Conservation (phyloP, 2,329 filamentous ascomycete species). For the Fusarium caatingaense region DNA sequence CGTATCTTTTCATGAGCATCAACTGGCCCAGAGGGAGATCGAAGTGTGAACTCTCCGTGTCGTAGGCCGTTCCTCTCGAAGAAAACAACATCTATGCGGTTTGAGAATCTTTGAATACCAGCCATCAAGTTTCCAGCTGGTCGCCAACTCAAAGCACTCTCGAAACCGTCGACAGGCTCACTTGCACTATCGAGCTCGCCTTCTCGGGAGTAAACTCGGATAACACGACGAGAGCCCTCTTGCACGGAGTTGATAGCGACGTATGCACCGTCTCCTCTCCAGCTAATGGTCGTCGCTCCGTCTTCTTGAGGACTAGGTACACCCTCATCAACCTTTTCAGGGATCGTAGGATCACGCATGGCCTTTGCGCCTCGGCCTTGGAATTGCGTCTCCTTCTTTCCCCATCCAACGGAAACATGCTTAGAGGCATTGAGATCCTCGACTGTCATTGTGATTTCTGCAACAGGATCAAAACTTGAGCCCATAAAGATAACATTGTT, state of each 20-base stretch:
- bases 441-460: slow-evolving; percentile 75
- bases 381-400: slow-evolving; percentile 98
- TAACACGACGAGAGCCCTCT: slow-evolving; percentile 75
- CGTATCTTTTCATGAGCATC: slow-evolving; percentile 68
- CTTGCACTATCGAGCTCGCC: slow-evolving; percentile 92
- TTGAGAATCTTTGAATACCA: slow-evolving; percentile 78
- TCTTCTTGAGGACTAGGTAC: slow-evolving; percentile 80
- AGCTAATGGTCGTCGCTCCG: slow-evolving; percentile 78
- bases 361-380: slow-evolving; percentile 89
- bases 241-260: slow-evolving; percentile 88
- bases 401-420: slow-evolving; percentile 97
- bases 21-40: slow-evolving; percentile 69
- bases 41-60: slow-evolving; percentile 93
- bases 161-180: slow-evolving; percentile 93
- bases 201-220: slow-evolving; percentile 91
- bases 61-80: slow-evolving; percentile 97
- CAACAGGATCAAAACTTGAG: slow-evolving; percentile 84
- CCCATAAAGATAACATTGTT: slow-evolving; percentile 92
- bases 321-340: slow-evolving; percentile 90
- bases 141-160: slow-evolving; percentile 88
- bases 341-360: slow-evolving; percentile 91
- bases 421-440: slow-evolving; percentile 89
- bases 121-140: slow-evolving; percentile 91
- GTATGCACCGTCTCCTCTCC: slow-evolving; percentile 93
- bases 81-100: slow-evolving; percentile 85